Conservation (phyloP, 2,329 filamentous ascomycete species). For the Madurella fahalii region DNA sequence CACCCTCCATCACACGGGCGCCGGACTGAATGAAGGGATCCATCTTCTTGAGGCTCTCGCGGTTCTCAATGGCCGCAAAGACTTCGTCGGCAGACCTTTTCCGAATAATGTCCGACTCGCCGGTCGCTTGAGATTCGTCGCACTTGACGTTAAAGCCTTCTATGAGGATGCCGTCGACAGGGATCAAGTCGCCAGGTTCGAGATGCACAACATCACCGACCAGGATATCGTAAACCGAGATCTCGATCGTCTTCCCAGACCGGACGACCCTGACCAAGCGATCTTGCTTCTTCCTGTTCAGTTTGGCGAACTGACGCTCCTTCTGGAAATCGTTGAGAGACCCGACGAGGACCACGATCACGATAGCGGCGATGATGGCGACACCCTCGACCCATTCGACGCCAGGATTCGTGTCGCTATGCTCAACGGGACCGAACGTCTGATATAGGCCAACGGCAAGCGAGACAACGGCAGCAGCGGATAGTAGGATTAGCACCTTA, state of each 20-base stretch:
- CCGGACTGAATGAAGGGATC: slow-evolving; percentile 86
- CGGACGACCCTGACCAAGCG: slow-evolving; percentile 68
- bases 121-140: slow-evolving; percentile 75
- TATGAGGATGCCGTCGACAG: slow-evolving; percentile 69
- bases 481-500: slow-evolving; percentile 71
- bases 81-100: slow-evolving; percentile 66
- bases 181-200: slow-evolving; percentile 71
- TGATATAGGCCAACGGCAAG: slow-evolving; percentile 73
- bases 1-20: slow-evolving; percentile 70
- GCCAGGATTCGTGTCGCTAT: slow-evolving; percentile 46
- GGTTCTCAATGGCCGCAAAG: slow-evolving; percentile 62
- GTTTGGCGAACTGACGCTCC: slow-evolving; percentile 71
- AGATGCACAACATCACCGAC: slow-evolving; percentile 68
- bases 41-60: slow-evolving; percentile 64
- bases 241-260: slow-evolving; percentile 64
- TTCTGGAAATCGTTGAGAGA: slow-evolving; percentile 78
- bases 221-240: slow-evolving; percentile 65
- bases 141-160: slow-evolving; percentile 71
- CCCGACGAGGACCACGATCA: slow-evolving; percentile 71
- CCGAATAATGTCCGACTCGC: slow-evolving; percentile 71
- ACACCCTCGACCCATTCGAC: slow-evolving; percentile 81
- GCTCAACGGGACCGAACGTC: slow-evolving; percentile 56
- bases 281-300: slow-evolving; percentile 77
- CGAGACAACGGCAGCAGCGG: slow-evolving; percentile 66
- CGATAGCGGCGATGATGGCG: slow-evolving; percentile 75